A percentile compares a stretch with the other conserved stretches of the same genome.
These are phyloP conservation scores for Tolypocladium paradoxum DNA, from an alignment of 2,329 filamentous ascomycete genomes.

Conservation along the genomic window DNA sequence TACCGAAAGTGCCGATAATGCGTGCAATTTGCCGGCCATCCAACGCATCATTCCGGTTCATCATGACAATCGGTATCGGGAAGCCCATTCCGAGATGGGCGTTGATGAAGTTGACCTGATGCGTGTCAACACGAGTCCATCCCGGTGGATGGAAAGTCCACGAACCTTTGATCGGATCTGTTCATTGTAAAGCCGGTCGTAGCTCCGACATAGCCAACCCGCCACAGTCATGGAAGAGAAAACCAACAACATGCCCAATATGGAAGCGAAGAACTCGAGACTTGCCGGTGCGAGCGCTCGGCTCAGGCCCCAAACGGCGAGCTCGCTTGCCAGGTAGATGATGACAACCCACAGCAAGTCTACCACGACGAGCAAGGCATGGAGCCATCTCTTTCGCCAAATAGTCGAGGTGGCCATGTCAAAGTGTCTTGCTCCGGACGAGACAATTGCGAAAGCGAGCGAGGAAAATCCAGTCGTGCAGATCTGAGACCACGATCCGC, in stretches of 20 bases:
- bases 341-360: conserved; percentile 20
- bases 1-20: conserved; percentile 34
- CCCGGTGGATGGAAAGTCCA: not conserved
- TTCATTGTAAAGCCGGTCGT: conserved; percentile 17
- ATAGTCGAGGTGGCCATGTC: not conserved
- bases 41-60: conserved; percentile 24
- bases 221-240: conserved; percentile 23
- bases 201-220: conserved; percentile 5
- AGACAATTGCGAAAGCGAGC: not conserved
- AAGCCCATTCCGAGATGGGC: conserved; percentile 40
- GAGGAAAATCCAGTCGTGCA: not conserved
- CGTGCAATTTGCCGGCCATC: conserved; percentile 24
- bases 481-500: not conserved
- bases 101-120: conserved; percentile 39
- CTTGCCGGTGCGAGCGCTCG: conserved; percentile 18
- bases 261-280: conserved; percentile 35
- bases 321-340: conserved; percentile 29
- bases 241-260: conserved; percentile 34
- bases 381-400: conserved; percentile 8
- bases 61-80: conserved; percentile 36
- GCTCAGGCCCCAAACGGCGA: conserved; percentile 35
- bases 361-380: conserved; percentile 2
- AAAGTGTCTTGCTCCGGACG: not conserved
- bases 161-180: conserved; percentile 23
- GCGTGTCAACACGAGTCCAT: not conserved